phyloP scores from a whole-genome alignment of 2,329 filamentous ascomycete genomes.

The Ceratocystis cacaofunesta region DNA sequence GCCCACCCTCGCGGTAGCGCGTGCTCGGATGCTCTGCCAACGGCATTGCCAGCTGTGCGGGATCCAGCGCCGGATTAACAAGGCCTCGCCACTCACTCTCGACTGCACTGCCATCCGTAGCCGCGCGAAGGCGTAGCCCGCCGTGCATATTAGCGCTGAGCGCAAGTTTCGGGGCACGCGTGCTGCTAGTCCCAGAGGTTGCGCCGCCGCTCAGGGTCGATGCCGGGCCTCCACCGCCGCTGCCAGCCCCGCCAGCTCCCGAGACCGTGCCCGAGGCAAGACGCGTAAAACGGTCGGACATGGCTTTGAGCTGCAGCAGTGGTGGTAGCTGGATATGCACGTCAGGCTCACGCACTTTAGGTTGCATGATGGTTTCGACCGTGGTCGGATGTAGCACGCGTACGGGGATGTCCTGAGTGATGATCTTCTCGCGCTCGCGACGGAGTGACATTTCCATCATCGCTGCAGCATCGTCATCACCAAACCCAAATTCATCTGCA shows the following conservation, averaged over 20 bases:
- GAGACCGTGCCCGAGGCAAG: slow-evolving; percentile 44
- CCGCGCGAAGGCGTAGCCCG: slow-evolving; percentile 61
- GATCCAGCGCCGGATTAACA: slow-evolving; percentile 76
- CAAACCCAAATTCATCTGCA: slow-evolving; percentile 19
- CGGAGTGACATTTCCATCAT: slow-evolving; percentile 42
- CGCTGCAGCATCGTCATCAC: slow-evolving; percentile 29
- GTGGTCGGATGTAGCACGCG: slow-evolving; percentile 69
- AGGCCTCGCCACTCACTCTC: slow-evolving; percentile 74
- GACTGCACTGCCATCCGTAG: slow-evolving; percentile 72
- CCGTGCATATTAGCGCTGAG: slow-evolving; percentile 92
- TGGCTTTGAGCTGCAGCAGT: slow-evolving; percentile 75
- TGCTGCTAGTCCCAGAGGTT: slow-evolving; percentile 19
- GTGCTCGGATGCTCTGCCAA: slow-evolving; percentile 72
- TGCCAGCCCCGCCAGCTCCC: not conserved
- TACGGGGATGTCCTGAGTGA: slow-evolving; percentile 93
- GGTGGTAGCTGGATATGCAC: slow-evolving; percentile 86
- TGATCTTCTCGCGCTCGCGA: slow-evolving; percentile 72
- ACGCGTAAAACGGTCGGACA: slow-evolving; percentile 90
- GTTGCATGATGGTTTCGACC: slow-evolving; percentile 90
- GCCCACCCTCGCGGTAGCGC: slow-evolving; percentile 58
- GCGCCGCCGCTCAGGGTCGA: slow-evolving; percentile 16
- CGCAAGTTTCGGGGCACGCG: slow-evolving; percentile 53
- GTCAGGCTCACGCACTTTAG: slow-evolving; percentile 76
- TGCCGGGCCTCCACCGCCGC: not conserved
- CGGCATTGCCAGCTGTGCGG: slow-evolving; percentile 53